A percentile compares a stretch with the other conserved stretches of the same genome.
phyloP scores from a whole-genome alignment of 1,284 basidiomycete genomes.

The Polyporus tsugae region DNA sequence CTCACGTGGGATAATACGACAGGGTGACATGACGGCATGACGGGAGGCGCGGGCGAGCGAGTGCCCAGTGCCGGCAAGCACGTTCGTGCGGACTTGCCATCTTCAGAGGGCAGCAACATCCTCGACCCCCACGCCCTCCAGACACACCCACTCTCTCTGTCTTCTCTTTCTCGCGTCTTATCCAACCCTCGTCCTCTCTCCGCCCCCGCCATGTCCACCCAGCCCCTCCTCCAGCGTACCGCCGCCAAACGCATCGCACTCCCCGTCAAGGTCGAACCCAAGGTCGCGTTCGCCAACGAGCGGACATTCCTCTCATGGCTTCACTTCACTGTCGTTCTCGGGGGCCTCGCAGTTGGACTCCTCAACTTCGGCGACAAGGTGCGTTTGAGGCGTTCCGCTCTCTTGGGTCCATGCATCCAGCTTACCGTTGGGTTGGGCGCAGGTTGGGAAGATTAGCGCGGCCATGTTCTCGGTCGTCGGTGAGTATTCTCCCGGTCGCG shows the following conservation, averaged over 20 bases:
- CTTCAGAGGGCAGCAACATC: constrained; percentile 27
- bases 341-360: constrained; percentile 94
- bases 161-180: constrained; percentile 21
- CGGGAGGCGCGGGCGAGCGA: neutral
- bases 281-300: constrained; percentile 96
- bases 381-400: constrained; percentile 38
- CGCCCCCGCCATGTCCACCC: constrained; percentile 84
- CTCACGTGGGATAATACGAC: too few relatives aligned
- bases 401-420: neutral
- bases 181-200: constrained; percentile 21
- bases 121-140: constrained; percentile 23
- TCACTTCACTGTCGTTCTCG: constrained; percentile 94
- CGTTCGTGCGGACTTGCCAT: constrained; percentile 42
- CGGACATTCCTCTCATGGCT: constrained; percentile 97
- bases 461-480: constrained; percentile 93
- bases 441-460: constrained; percentile 92
- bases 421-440: neutral
- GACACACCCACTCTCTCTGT: constrained; percentile 14
- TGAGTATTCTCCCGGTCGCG: constrained; percentile 50
- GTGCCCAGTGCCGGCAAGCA: constrained; percentile 40
- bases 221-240: constrained; percentile 96
- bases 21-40: too few relatives aligned
- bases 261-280: constrained; percentile 93
- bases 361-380: constrained; percentile 97
- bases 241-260: constrained; percentile 95